A percentile compares a stretch with the other conserved stretches of the same genome.
These are phyloP conservation scores for Laetiporus sulphureus DNA, from an alignment of 1,284 basidiomycete species.

Conservation along the genomic window DNA sequence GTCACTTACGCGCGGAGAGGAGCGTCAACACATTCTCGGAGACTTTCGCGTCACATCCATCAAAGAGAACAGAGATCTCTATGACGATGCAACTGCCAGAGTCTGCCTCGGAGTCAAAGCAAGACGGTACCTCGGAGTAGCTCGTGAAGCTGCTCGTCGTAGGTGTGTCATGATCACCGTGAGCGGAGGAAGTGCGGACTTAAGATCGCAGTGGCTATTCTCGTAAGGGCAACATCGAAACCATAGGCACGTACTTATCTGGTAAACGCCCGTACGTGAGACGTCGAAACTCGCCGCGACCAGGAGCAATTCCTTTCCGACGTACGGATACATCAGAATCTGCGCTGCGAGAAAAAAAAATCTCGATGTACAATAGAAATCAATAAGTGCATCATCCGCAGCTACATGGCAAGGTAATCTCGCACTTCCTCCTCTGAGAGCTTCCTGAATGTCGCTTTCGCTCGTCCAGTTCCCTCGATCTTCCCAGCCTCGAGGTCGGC, in stretches of 20 bases:
- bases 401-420: slow-evolving; percentile 83
- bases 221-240: no score
- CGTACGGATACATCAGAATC: not conserved
- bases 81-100: not conserved
- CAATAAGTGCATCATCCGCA: not conserved
- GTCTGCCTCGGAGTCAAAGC: no score
- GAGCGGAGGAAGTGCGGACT: not conserved
- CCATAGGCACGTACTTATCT: not conserved
- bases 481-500: slow-evolving; percentile 72
- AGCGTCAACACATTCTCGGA: not conserved
- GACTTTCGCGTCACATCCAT: not conserved
- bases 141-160: no score
- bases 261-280: not conserved
- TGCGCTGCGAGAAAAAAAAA: not conserved
- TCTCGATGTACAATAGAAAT: not conserved
- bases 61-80: not conserved
- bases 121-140: no score
- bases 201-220: no score
- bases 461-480: slow-evolving; percentile 67
- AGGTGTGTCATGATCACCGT: not conserved
- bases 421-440: slow-evolving; percentile 90
- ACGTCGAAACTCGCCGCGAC: not conserved
- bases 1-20: not conserved
- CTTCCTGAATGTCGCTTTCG: slow-evolving; percentile 88
- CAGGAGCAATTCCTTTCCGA: not conserved